Conservation (phyloP, 2,329 filamentous ascomycete species). For the Fusarium concolor region DNA sequence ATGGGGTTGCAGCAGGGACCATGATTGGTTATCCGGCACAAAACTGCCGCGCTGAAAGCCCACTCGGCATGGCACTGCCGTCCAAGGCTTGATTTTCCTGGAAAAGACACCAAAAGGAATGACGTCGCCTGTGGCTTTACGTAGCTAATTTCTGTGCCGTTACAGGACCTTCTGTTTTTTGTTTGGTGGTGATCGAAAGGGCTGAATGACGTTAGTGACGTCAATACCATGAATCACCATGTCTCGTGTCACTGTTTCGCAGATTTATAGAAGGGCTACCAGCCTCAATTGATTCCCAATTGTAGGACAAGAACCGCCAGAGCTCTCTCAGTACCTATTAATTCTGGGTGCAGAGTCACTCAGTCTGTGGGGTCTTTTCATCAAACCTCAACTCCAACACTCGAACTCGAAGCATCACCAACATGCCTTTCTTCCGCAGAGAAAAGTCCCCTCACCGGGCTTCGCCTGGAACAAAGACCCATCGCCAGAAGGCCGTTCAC, state of each 20-base stretch:
- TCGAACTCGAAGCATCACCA: conserved; percentile 1
- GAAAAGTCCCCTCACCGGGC: conserved; percentile 32
- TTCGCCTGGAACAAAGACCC: conserved; percentile 6
- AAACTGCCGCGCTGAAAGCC: conserved; percentile 29
- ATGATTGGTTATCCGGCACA: conserved; percentile 32
- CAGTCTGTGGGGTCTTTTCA: background rate
- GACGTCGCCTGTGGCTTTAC: conserved; percentile 36
- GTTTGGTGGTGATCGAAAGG: background rate
- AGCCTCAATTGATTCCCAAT: background rate
- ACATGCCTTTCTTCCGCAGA: conserved; percentile 31
- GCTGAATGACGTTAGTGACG: conserved; percentile 31
- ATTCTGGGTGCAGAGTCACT: background rate
- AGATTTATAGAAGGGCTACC: conserved; percentile 25
- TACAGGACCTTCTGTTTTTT: background rate
- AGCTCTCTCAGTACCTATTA: conserved; percentile 3
- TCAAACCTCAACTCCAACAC: background rate
- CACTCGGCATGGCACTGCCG: conserved; percentile 39
- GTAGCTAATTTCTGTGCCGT: conserved; percentile 5
- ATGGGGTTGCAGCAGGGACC: background rate
- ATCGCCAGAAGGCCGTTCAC: conserved; percentile 20
- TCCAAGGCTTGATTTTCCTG: conserved; percentile 18
- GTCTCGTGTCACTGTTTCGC: background rate
- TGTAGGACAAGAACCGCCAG: conserved; percentile 6
- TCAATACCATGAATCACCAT: conserved; percentile 14
- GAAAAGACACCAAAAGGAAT: conserved; percentile 13